Evolutionary conservation across 305 asterid species (phyloP).

Genomic region (Lippia alba): DNA sequence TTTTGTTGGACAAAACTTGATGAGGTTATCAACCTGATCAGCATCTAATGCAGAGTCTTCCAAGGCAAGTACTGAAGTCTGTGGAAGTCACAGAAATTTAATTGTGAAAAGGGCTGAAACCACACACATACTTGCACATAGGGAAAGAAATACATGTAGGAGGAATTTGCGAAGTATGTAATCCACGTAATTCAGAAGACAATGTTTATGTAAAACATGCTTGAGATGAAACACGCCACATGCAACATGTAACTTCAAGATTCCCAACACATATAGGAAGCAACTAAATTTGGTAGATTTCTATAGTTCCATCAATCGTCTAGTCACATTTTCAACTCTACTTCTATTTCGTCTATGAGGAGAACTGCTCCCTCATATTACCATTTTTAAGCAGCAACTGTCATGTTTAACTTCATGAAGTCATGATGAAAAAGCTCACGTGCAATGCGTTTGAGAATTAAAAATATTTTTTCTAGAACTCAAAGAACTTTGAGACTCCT

Average conservation of each 20-base stretch:
- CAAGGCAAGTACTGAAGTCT: conserved; percentile 84
- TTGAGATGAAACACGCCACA: conserved; percentile 1
- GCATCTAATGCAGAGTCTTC: conserved; percentile 86
- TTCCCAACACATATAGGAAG: not conserved
- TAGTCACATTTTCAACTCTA: not conserved
- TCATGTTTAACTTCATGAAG: not conserved
- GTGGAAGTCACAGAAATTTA: conserved; percentile 36
- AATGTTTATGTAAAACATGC: not conserved
- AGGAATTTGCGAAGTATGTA: conserved; percentile 21
- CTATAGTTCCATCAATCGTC: not conserved
- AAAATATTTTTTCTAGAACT: not conserved
- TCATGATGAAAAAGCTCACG: not conserved
- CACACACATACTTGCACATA: conserved; percentile 13
- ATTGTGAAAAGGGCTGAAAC: conserved; percentile 27
- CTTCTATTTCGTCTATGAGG: not conserved
- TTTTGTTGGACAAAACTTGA: conserved; percentile 90
- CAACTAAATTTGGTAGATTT: not conserved
- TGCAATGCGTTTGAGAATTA: not conserved
- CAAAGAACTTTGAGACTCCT: not conserved
- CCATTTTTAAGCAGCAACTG: not conserved
- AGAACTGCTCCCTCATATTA: conserved; percentile 9
- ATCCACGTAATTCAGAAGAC: conserved; percentile 6
- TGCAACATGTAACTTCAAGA: conserved; percentile 8
- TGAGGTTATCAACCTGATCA: conserved; percentile 92
- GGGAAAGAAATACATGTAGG: conserved; percentile 6